phyloP scores from a whole-genome alignment of 192 early-diverging fungal species.

The Chytriomyces sp. region DNA sequence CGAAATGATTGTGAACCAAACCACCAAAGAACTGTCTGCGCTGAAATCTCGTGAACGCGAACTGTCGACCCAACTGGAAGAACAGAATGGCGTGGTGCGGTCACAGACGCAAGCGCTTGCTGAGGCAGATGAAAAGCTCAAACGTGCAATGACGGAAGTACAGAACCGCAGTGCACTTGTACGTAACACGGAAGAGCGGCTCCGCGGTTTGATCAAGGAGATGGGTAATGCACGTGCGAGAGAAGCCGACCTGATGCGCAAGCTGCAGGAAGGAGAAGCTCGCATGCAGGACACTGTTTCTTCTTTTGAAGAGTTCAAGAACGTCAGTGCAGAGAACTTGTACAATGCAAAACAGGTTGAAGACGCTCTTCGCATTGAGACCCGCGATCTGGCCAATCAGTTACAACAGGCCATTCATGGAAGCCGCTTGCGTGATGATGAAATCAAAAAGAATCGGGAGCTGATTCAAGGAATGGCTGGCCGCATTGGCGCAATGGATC shows the following conservation, averaged over 20 bases:
- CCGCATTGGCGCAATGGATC: slow-evolving; percentile 30
- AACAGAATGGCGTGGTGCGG: slow-evolving; percentile 7
- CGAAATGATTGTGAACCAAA: slow-evolving; percentile 37
- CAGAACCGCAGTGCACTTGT: slow-evolving; percentile 27
- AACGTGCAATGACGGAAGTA: slow-evolving; percentile 25
- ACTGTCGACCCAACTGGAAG: slow-evolving; percentile 9
- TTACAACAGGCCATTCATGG: slow-evolving; percentile 29
- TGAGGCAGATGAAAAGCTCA: slow-evolving; percentile 30
- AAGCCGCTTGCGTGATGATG: slow-evolving; percentile 20
- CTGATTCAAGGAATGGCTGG: slow-evolving; percentile 36
- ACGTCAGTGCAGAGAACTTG: slow-evolving; percentile 30
- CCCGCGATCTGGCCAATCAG: slow-evolving; percentile 28
- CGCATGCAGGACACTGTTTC: slow-evolving; percentile 5
- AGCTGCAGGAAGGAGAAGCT: slow-evolving; percentile 24
- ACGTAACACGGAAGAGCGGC: slow-evolving; percentile 27
- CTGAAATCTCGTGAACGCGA: slow-evolving; percentile 21
- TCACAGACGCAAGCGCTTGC: slow-evolving; percentile 17
- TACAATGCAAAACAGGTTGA: slow-evolving; percentile 27
- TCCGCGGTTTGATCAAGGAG: slow-evolving; percentile 26
- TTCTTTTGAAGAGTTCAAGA: slow-evolving; percentile 33
- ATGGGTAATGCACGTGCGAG: slow-evolving; percentile 34
- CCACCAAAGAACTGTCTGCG: slow-evolving; percentile 21
- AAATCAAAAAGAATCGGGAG: slow-evolving; percentile 39
- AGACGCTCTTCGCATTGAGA: slow-evolving; percentile 22
- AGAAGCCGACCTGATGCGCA: slow-evolving; percentile 25